Percentiles rank a stretch among this genome's conserved stretches.
Conservation (phyloP, 139 green algal species). For the Yamagishiella unicocca region DNA sequence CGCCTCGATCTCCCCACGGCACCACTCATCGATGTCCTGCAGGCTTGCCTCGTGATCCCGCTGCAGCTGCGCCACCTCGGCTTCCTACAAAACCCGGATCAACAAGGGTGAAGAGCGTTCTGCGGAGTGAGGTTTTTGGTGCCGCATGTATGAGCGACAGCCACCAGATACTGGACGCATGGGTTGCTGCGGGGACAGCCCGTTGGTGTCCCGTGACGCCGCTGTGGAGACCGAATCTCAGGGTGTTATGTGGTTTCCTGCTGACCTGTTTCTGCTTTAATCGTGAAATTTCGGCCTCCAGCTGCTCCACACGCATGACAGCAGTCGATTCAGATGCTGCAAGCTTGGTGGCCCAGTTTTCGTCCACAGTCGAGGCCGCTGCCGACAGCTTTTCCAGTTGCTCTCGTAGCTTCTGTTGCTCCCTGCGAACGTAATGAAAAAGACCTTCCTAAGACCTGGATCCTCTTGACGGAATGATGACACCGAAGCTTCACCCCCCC, state of each 20-base stretch:
- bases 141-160: no score
- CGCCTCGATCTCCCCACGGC: constrained; percentile 43
- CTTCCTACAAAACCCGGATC: background rate
- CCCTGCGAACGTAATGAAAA: background rate
- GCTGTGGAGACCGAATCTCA: no score
- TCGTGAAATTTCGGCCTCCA: background rate
- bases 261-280: constrained; percentile 4
- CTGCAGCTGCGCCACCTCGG: background rate
- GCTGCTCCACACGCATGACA: background rate
- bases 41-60: constrained; percentile 2
- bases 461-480: no score
- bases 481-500: no score
- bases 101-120: no score
- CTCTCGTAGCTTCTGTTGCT: constrained; percentile 18
- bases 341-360: constrained; percentile 18
- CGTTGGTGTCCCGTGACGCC: no score
- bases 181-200: no score
- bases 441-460: no score
- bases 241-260: no score
- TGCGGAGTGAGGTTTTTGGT: no score
- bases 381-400: background rate
- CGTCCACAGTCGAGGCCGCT: background rate
- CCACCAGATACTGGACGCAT: no score
- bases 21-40: constrained; percentile 41
- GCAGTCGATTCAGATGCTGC: background rate